phyloP scores from a whole-genome alignment of 2,329 filamentous ascomycete genomes.

The Exserohilum rostratum region DNA sequence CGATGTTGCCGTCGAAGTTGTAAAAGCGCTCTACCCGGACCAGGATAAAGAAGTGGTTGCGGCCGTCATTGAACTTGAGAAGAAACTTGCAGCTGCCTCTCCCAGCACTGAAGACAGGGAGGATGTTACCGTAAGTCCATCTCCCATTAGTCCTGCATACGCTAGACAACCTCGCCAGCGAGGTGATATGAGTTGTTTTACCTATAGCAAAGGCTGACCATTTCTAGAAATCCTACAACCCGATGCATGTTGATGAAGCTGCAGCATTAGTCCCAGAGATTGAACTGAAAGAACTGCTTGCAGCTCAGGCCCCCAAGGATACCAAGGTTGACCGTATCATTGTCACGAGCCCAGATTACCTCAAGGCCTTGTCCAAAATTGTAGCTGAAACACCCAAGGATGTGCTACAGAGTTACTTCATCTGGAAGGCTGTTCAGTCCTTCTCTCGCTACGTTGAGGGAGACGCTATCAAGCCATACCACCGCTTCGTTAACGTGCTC shows the following conservation, averaged over 20 bases:
- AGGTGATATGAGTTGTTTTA: background rate
- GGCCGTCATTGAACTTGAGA: conserved; percentile 59
- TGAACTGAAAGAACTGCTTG: conserved; percentile 60
- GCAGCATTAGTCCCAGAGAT: conserved; percentile 63
- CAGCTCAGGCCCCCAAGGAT: conserved; percentile 58
- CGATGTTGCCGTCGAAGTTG: conserved; percentile 29
- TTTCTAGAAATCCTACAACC: conserved; percentile 66
- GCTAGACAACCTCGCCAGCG: background rate
- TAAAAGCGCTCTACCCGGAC: conserved; percentile 30
- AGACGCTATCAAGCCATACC: conserved; percentile 64
- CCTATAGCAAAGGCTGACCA: background rate
- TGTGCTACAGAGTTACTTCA: conserved; percentile 65
- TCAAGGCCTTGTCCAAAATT: conserved; percentile 63
- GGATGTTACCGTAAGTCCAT: conserved; percentile 59
- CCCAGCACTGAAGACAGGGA: conserved; percentile 64
- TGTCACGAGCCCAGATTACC: conserved; percentile 64
- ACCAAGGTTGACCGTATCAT: conserved; percentile 62
- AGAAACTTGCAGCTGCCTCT: conserved; percentile 64
- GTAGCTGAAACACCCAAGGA: conserved; percentile 61
- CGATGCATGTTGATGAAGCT: conserved; percentile 63
- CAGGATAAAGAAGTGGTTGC: conserved; percentile 45
- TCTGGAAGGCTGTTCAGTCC: conserved; percentile 66
- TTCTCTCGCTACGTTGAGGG: conserved; percentile 63
- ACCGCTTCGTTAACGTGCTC: conserved; percentile 65
- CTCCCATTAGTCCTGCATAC: background rate